A percentile compares a stretch with the other conserved stretches of the same genome.
Evolutionary conservation across 169 alveolate species (phyloP).

Genomic region (Toxoplasma gondii): DNA sequence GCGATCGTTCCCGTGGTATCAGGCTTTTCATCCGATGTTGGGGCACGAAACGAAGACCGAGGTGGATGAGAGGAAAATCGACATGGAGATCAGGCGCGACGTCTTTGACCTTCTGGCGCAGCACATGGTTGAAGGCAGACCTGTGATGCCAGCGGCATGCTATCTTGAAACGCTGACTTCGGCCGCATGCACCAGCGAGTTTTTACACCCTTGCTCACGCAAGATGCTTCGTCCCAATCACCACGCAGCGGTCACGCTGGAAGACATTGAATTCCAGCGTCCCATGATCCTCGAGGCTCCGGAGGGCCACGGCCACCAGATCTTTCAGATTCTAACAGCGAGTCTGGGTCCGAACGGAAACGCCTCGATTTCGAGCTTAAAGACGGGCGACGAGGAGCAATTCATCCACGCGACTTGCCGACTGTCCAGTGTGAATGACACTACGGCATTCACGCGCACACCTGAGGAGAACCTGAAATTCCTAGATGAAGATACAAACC

Average conservation of each 20-base stretch:
- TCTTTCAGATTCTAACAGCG: constrained; percentile 36
- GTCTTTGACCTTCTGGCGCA: constrained; percentile 69
- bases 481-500: constrained; percentile 41
- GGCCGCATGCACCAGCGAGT: constrained; percentile 56
- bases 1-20: constrained; percentile 23
- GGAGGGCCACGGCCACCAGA: constrained; percentile 33
- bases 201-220: constrained; percentile 33
- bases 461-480: constrained; percentile 34
- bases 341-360: constrained; percentile 37
- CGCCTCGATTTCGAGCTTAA: constrained; percentile 45
- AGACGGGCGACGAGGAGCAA: constrained; percentile 54
- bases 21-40: constrained; percentile 45
- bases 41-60: constrained; percentile 38
- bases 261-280: constrained; percentile 59
- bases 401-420: constrained; percentile 64
- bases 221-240: constrained; percentile 51
- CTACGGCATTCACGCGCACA: neutral
- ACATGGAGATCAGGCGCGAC: constrained; percentile 58
- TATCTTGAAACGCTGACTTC: constrained; percentile 75
- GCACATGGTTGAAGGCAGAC: constrained; percentile 70
- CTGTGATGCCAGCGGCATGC: constrained; percentile 77
- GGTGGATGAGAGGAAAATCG: constrained; percentile 28
- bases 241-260: constrained; percentile 31
- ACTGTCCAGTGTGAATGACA: neutral
- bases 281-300: constrained; percentile 63